Evolutionary conservation across 345 rosid species (phyloP), one percentile per base, ranked within the genome.

Genomic region (Aethionema arabicum): DNA sequence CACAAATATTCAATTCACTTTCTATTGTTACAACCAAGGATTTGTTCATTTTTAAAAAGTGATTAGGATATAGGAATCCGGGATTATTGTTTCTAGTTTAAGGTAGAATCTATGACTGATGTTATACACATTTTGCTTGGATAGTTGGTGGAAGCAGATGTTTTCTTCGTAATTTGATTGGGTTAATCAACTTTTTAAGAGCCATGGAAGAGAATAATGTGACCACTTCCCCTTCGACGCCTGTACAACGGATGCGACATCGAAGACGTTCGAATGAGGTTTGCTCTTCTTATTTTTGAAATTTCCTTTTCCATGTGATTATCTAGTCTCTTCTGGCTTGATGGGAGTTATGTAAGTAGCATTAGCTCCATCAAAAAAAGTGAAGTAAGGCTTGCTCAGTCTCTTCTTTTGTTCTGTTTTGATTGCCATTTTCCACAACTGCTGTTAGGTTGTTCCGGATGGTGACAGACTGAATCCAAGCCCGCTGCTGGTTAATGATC

Each of bases 261-360:
- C 89, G 98, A 21, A 80, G 58, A 73, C 87, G 91, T 43, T 71
- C 85, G 33, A 79, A 30, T 67, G 98, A 88, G 96, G 98, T 82
- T 73, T 39, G 70, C 76, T 57, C 10, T 13, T 42, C 49, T 37
- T 6, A 8, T 56, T 51, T 39, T 5, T 62, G 14, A 46, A 7
- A 29, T 47, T 51, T 48, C 11, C 6, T 7, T 54, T 0, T 56
- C 5, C 0, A 57, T 21, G n/a, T 5, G 14, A 16, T 13, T 33
- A 54, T 54, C 44, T 6, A 3, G 31, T 15, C 2, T 3, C 7
- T 45, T 32, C n/a, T 59, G 45, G 6, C 21, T 66, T 29, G n/a
- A 12, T 59, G 14, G 12, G 2, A 52, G 52, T 55, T 30, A 48
- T 33, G 14, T 46, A 29, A 50, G 14, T 29, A 14, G 32, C 38